Evolutionary conservation across 495 filamentous ascomycete genomes (phyloP), one percentile per base, ranked within the genome.

Genomic region (Xylaria nigripes): DNA sequence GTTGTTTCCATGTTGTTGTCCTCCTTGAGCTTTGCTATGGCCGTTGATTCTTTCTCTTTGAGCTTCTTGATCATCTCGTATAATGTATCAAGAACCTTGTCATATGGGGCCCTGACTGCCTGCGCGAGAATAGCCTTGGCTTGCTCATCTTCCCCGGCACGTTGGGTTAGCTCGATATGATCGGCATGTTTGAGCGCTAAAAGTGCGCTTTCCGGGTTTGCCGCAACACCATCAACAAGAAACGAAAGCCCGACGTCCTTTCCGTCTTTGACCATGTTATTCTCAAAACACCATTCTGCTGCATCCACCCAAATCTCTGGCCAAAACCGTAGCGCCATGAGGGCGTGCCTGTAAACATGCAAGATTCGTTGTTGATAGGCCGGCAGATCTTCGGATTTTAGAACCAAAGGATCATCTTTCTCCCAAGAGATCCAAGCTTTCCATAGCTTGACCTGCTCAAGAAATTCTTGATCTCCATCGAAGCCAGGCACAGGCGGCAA

Each of bases 301-400:
- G 91, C 93, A 45, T 96, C 90, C 58, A 86, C 92, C 93, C 93
- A 98, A 57, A 96, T 82, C 65, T 92, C 87, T 2, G 94, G 93
- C 76, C 90, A 87, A 64, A 96, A 98, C 50, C 89, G 79, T 55
- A 98, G 71, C 8, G 90, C 86, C 90, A 96, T 96, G 34, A 93
- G 73, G 25, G 93, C 87, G 66, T 96, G 92, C 70, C 91, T 92
- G 74, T 94, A 97, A 54, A 87, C 86, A 69, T 91, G 93, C 22
- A 95, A 62, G 51, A 96, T 79, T 21, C 93, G 85, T 51, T 80
- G 74, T 56, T 84, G 85, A 71, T 85, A 94, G 1, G 81, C 76
- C 29, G 78, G 72, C 6, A 73, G 66, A 58, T 96, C 90, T 16
- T 96, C 89, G 82, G 83, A 65, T 80, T 62, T 86, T 13, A 97